Conservation (phyloP, 805 yeast species). For the Ascoidea rubescens region DNA sequence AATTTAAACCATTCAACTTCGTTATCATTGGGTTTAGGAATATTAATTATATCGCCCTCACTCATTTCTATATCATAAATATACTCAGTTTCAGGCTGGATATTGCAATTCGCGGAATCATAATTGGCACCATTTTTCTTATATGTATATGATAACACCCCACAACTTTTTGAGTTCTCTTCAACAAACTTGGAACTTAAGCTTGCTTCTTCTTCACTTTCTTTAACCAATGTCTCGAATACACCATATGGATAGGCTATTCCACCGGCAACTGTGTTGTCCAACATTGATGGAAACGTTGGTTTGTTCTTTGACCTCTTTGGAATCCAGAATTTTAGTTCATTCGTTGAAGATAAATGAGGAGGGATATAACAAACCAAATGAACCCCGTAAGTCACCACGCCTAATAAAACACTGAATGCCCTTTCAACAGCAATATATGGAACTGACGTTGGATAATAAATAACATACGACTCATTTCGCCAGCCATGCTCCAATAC, state of each 20-base stretch:
- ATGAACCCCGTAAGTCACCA: conserved; percentile 84
- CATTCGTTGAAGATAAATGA: conserved; percentile 21
- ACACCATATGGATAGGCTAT: conserved; percentile 68
- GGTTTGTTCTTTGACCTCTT: conserved; percentile 63
- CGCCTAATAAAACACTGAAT: conserved; percentile 68
- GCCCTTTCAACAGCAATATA: conserved; percentile 73
- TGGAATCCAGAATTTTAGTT: conserved; percentile 68
- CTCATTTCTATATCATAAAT: conserved; percentile 56
- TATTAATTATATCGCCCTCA: conserved; percentile 17
- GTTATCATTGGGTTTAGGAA: conserved; percentile 52
- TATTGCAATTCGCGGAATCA: conserved; percentile 34
- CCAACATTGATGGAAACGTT: conserved; percentile 84
- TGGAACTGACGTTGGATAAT: conserved; percentile 35
- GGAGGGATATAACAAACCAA: conserved; percentile 63
- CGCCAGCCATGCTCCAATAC: conserved; percentile 60
- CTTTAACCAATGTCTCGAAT: conserved; percentile 70
- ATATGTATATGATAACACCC: conserved; percentile 57
- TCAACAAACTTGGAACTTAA: conserved; percentile 37
- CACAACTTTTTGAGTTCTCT: conserved; percentile 32
- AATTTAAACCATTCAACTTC: conserved; percentile 67
- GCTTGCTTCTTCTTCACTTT: conserved; percentile 86
- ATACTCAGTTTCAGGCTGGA: conserved; percentile 84
- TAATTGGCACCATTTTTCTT: conserved; percentile 22
- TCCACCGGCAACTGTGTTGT: conserved; percentile 94
- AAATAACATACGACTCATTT: conserved; percentile 66